Evolutionary conservation across 805 yeast species (phyloP), one percentile per base, ranked within the genome.

Genomic region (Komagataella pseudopastoris): DNA sequence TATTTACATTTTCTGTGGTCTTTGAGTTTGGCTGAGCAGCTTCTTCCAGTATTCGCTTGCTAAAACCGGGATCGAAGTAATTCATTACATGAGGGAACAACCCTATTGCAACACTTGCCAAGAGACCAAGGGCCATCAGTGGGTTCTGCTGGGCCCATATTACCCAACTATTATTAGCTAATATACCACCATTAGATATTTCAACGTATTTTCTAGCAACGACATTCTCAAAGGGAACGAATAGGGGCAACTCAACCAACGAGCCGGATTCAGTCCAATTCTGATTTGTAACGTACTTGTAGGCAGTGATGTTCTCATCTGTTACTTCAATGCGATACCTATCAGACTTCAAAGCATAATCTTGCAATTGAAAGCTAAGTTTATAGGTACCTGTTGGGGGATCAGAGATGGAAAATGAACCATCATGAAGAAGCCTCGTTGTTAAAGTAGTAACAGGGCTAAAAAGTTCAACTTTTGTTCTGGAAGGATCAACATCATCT

Each of bases 11-110:
- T 30, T 30, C 39, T 30, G 39, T 12, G 10, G 12, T 10, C 8
- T 30, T 14, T 5, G 39, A 14, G 10, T 10, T 30, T 6, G n/a
- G 39, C 3, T 30, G 39, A 54, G 53, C 51, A 51, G 60, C 48
- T n/a, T 59, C 59, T 44, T 55, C 55, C 16, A 57, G 52, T 20
- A 58, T 56, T 14, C 63, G 50, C 16, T 60, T 63, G 23, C 55
- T 58, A 48, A 60, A 62, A 1, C 51, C 57, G 0, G 68, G 67
- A 46, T 63, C 66, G 6, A 62, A n/a, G n/a, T 48, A 48, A 16
- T 58, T 53, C 16, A 63, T 50, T 12, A 63, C 53, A 4, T 56
- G 48, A 1, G 67, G 67, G 51, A 61, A 44, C 14, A 54, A n/a
- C 2, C 56, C 53, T 2, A 61, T 51, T 2, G 49, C 36, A 2